Percentiles rank a stretch among this genome's conserved stretches.
phyloP scores from a whole-genome alignment of 1,139 yeast species.

The Candida neerlandica region DNA sequence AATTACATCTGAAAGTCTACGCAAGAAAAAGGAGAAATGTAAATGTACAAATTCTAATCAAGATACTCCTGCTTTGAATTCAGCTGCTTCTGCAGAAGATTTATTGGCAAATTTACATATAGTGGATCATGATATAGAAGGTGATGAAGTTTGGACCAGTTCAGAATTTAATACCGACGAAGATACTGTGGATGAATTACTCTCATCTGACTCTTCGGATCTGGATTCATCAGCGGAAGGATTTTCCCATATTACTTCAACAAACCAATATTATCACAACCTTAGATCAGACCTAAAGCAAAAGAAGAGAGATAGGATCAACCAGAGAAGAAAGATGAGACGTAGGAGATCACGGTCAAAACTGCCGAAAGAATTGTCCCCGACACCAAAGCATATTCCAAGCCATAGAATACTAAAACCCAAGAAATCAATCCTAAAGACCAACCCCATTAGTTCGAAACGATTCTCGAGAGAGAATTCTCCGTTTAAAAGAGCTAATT shows the following conservation, averaged over 20 bases:
- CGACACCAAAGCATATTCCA: constrained; percentile 49
- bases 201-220: constrained; percentile 30
- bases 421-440: constrained; percentile 43
- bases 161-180: constrained; percentile 27
- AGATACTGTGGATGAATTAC: constrained; percentile 9
- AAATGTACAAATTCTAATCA: constrained; percentile 14
- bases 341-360: not conserved
- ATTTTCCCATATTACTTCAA: constrained; percentile 17
- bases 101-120: constrained; percentile 14
- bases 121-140: constrained; percentile 11
- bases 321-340: constrained; percentile 2
- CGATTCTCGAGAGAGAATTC: constrained; percentile 12
- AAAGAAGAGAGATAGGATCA: constrained; percentile 8
- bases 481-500: constrained; percentile 11
- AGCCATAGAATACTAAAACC: constrained; percentile 48
- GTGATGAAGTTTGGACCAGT: constrained; percentile 22
- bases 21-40: constrained; percentile 17
- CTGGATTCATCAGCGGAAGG: constrained; percentile 27
- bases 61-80: not conserved
- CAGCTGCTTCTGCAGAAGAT: constrained; percentile 9
- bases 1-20: constrained; percentile 32
- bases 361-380: constrained; percentile 25
- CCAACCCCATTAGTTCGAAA: constrained; percentile 7
- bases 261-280: constrained; percentile 29
- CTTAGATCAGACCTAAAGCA: constrained; percentile 19